phyloP scores from a whole-genome alignment of 192 early-diverging fungal species.

The Umbelopsis sp. region DNA sequence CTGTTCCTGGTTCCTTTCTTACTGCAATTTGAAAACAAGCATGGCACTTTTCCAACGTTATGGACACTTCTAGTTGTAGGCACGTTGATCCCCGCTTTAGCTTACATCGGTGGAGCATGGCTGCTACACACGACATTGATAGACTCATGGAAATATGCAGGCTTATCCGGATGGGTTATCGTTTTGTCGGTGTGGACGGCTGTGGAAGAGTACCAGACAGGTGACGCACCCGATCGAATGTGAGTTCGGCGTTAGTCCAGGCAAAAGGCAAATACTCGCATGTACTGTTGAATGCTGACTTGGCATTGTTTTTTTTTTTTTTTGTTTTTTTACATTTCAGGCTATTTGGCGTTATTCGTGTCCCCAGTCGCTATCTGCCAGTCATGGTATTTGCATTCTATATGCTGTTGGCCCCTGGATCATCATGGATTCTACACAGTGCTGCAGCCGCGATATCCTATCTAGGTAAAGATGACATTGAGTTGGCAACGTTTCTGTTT shows the following conservation, averaged over 20 bases:
- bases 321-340: neutral
- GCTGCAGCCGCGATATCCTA: neutral
- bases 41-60: neutral
- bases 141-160: neutral
- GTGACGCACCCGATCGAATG: constrained; percentile 18
- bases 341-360: constrained; percentile 10
- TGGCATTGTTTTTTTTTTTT: neutral
- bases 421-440: constrained; percentile 3
- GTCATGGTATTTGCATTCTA: neutral
- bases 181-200: neutral
- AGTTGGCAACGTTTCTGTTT: no score
- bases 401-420: neutral
- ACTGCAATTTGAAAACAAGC: neutral
- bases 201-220: neutral
- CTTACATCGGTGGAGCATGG: neutral
- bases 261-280: neutral
- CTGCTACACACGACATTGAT: neutral
- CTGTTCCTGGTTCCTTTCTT: neutral
- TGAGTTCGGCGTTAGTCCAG: neutral
- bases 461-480: neutral
- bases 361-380: neutral
- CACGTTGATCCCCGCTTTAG: neutral
- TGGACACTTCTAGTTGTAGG: neutral
- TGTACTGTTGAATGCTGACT: neutral
- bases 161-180: neutral